Evolutionary conservation across 164 flowering plant species (phyloP).

Genomic region (Nymphaea colorata): DNA sequence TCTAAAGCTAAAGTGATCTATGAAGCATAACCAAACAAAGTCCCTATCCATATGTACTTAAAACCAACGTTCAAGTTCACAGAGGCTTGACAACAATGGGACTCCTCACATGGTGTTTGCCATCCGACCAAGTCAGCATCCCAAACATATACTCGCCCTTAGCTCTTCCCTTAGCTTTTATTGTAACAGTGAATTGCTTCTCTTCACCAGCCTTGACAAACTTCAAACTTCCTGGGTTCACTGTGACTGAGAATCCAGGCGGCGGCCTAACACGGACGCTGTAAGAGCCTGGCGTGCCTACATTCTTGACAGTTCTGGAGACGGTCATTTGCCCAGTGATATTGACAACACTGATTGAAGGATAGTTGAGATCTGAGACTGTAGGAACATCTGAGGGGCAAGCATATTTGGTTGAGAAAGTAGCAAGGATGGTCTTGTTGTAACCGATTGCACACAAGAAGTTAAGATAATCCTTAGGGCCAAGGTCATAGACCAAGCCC

Average conservation of each 20-base stretch:
- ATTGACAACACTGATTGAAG: slow-evolving; percentile 11
- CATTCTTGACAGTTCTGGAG: slow-evolving; percentile 17
- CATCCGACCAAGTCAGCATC: slow-evolving; percentile 50
- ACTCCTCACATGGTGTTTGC: slow-evolving; percentile 53
- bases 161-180: slow-evolving; percentile 7
- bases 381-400: slow-evolving; percentile 9
- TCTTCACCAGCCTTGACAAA: slow-evolving; percentile 23
- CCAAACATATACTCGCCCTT: slow-evolving; percentile 36
- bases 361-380: slow-evolving; percentile 17
- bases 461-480: slow-evolving; percentile 10
- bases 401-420: neutral
- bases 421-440: slow-evolving; percentile 4
- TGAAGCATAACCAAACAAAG: too few relatives aligned
- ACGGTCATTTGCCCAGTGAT: slow-evolving; percentile 5
- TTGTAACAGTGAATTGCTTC: slow-evolving; percentile 15
- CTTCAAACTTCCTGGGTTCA: slow-evolving; percentile 18
- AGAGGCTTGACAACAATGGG: slow-evolving; percentile 32
- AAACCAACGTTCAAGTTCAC: neutral
- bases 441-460: slow-evolving; percentile 25
- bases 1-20: too few relatives aligned
- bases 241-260: slow-evolving; percentile 3
- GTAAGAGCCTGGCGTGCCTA: slow-evolving; percentile 15
- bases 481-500: slow-evolving; percentile 40
- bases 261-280: slow-evolving; percentile 5
- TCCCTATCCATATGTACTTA: too few relatives aligned